A percentile compares a stretch with the other conserved stretches of the same genome.
These are phyloP conservation scores for Plasmodium knowlesi DNA, from an alignment of 169 alveolate species.

Conservation along the genomic window DNA sequence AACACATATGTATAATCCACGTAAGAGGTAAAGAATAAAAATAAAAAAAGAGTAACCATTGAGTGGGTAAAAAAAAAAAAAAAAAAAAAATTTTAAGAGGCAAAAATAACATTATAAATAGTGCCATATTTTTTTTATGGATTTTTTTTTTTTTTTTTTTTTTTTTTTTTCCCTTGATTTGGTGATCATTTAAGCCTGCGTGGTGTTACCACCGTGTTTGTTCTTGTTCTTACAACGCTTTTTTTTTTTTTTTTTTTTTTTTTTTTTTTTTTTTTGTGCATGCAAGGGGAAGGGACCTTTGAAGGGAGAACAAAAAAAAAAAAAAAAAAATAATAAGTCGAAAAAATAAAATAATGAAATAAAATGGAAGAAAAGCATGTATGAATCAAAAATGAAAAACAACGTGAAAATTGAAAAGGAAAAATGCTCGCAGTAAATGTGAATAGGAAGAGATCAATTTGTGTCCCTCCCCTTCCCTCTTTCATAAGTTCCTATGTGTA, in stretches of 20 bases:
- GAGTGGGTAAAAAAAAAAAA: background rate
- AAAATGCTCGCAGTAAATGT: background rate
- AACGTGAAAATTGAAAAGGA: background rate
- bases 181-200: background rate
- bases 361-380: background rate
- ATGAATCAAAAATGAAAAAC: background rate
- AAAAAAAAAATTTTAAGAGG: background rate
- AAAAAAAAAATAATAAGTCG: no score
- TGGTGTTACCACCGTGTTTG: background rate
- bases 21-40: background rate
- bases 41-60: background rate
- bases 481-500: background rate
- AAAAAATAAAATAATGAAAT: background rate
- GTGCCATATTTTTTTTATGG: background rate
- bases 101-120: background rate
- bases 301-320: background rate
- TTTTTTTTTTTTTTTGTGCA: background rate
- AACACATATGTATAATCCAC: background rate
- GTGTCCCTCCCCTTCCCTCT: background rate
- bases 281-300: background rate
- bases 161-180: background rate
- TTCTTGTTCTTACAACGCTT: background rate
- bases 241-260: background rate
- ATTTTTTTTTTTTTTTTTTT: background rate
- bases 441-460: background rate